Evolutionary conservation across 371 early-diverging fungal genomes (phyloP).

Genomic region (Actinomortierella wolfii): DNA sequence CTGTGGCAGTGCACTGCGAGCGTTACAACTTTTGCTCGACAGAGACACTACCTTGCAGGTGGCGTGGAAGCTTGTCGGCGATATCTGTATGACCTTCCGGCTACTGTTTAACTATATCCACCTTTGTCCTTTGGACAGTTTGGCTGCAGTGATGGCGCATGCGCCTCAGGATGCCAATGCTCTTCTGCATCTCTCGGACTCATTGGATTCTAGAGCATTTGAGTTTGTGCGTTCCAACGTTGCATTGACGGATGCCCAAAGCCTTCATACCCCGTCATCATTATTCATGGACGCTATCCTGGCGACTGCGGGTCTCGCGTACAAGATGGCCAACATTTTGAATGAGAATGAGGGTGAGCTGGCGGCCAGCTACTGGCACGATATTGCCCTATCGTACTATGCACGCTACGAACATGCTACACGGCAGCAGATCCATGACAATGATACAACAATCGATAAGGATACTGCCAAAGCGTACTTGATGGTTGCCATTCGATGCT

Average conservation of each 20-base stretch:
- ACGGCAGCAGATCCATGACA: constrained; percentile 3
- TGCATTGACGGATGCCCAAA: constrained; percentile 9
- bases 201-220: constrained; percentile 18
- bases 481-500: constrained; percentile 52
- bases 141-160: constrained; percentile 47
- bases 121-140: constrained; percentile 46
- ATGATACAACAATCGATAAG: neutral
- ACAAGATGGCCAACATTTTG: constrained; percentile 38
- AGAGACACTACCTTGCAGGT: constrained; percentile 46
- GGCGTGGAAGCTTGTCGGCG: constrained; percentile 76
- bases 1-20: constrained; percentile 53
- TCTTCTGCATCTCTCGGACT: constrained; percentile 48
- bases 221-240: constrained; percentile 3
- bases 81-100: constrained; percentile 63
- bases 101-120: constrained; percentile 54
- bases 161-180: constrained; percentile 44
- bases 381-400: constrained; percentile 46
- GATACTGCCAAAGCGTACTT: constrained; percentile 17
- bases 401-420: constrained; percentile 31
- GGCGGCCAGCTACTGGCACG: constrained; percentile 57
- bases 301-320: constrained; percentile 25
- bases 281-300: constrained; percentile 20
- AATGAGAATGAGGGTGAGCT: constrained; percentile 30
- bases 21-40: constrained; percentile 36
- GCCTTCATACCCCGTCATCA: constrained; percentile 27